Evolutionary conservation across 2,329 filamentous ascomycete genomes (phyloP).

Genomic region (Leptodontidium sp.): DNA sequence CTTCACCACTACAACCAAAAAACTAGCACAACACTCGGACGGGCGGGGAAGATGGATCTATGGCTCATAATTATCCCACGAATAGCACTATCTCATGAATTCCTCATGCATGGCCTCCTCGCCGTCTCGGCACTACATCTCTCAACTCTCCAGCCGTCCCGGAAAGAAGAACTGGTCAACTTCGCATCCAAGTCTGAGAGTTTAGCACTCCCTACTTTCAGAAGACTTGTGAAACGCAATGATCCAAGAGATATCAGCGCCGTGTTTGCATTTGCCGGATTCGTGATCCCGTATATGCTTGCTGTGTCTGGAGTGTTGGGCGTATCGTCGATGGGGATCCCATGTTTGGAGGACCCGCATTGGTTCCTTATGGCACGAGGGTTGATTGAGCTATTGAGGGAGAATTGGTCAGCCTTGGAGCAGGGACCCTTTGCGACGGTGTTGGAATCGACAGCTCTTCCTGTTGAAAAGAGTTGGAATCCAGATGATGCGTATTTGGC

Average conservation of each 20-base stretch:
- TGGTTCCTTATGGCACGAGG: conserved; percentile 33
- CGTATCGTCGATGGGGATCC: conserved; percentile 9
- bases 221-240: background rate
- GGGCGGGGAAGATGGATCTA: conserved; percentile 13
- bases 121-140: conserved; percentile 42
- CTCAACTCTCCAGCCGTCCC: conserved; percentile 37
- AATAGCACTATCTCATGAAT: conserved; percentile 31
- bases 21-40: conserved; percentile 5
- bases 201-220: conserved; percentile 28
- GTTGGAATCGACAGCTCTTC: background rate
- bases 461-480: conserved; percentile 18
- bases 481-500: conserved; percentile 31
- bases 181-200: conserved; percentile 25
- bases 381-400: conserved; percentile 12
- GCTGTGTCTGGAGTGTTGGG: conserved; percentile 16
- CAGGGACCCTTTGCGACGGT: conserved; percentile 28
- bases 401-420: conserved; percentile 23
- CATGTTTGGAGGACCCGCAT: conserved; percentile 27
- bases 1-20: conserved; percentile 20
- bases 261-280: conserved; percentile 32
- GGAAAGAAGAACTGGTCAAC: conserved; percentile 19
- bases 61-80: conserved; percentile 30
- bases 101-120: conserved; percentile 39
- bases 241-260: conserved; percentile 26
- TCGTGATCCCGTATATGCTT: conserved; percentile 34